A percentile compares a stretch with the other conserved stretches of the same genome.
Conservation (phyloP, 768 basidiomycete genomes). For the Panaeolus papilionaceus region DNA sequence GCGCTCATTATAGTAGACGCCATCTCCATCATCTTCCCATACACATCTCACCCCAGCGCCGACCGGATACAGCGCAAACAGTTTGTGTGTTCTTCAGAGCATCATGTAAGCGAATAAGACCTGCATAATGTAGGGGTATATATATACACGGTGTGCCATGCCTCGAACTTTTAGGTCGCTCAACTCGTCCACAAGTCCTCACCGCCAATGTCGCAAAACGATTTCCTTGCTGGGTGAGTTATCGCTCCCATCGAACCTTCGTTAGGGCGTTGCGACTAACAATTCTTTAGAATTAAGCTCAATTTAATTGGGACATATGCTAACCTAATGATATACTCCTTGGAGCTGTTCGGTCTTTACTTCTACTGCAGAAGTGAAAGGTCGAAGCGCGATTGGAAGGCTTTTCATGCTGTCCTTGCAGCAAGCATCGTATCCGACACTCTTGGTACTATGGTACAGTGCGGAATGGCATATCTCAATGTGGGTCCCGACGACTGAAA, state of each 20-base stretch:
- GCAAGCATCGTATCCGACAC: background rate
- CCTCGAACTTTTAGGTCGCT: background rate
- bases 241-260: background rate
- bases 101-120: background rate
- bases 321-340: background rate
- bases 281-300: background rate
- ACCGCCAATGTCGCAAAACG: background rate
- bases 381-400: background rate
- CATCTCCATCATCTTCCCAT: background rate
- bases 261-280: background rate
- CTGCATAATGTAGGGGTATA: background rate
- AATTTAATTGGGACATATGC: background rate
- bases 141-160: background rate
- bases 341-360: slow-evolving; percentile 1
- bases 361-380: background rate
- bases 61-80: slow-evolving; percentile 11
- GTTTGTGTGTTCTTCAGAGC: background rate
- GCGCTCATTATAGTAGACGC: background rate
- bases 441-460: background rate
- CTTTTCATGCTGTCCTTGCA: background rate
- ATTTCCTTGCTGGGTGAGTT: background rate
- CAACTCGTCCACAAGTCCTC: background rate
- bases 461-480: slow-evolving; percentile 5
- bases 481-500: background rate
- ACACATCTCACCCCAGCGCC: background rate